Evolutionary conservation across 345 rosid genomes (phyloP).

Genomic region (Xanthoceras sorbifolium): DNA sequence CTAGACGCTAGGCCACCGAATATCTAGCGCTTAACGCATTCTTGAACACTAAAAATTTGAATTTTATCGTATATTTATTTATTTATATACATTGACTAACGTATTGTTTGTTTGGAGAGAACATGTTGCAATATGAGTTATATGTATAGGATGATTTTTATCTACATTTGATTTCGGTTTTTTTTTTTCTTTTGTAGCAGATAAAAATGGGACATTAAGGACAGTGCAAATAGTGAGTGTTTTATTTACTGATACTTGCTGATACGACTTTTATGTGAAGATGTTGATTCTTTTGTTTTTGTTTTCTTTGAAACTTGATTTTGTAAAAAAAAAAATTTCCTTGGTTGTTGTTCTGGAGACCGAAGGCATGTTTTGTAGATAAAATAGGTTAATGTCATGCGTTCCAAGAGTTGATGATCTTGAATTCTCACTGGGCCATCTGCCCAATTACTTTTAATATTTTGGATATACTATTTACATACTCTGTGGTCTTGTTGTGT

Average conservation of each 20-base stretch:
- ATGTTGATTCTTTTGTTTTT: background rate
- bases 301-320: background rate
- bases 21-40: too few species aligned
- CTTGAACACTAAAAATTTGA: too few species aligned
- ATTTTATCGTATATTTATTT: background rate
- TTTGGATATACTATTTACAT: background rate
- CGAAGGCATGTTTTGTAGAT: background rate
- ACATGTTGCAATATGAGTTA: too few species aligned
- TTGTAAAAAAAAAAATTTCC: background rate
- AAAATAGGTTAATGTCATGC: background rate
- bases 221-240: constrained; percentile 48
- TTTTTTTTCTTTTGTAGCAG: too few species aligned
- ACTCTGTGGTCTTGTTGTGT: background rate
- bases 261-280: constrained; percentile 9
- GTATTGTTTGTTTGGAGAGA: too few species aligned
- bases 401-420: background rate
- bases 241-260: constrained; percentile 47
- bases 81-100: background rate
- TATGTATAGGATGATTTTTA: background rate
- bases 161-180: background rate
- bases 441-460: background rate
- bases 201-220: constrained; percentile 32
- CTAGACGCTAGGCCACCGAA: too few species aligned
- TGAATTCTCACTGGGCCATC: background rate
- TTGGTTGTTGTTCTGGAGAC: background rate